Evolutionary conservation across 805 yeast genomes (phyloP).

Genomic region (Teunomyces gatunensis): DNA sequence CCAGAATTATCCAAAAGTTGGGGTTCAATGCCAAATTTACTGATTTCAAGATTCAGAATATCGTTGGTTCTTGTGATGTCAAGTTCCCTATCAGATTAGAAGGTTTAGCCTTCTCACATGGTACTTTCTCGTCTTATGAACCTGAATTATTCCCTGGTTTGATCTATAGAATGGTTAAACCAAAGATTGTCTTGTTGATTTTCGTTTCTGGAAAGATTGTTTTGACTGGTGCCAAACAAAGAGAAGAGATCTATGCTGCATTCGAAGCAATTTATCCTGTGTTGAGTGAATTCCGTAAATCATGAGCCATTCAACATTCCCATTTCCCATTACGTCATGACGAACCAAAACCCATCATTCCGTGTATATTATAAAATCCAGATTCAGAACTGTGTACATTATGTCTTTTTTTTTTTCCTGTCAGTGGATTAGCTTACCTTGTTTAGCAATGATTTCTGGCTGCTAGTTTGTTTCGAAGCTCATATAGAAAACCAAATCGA

Average conservation of each 20-base stretch:
- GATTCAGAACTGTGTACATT: constrained; percentile 3
- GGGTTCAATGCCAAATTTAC: constrained; percentile 98
- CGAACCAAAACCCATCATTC: not conserved
- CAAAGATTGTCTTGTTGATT: constrained; percentile 91
- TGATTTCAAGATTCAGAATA: constrained; percentile 96
- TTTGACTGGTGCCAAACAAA: constrained; percentile 96
- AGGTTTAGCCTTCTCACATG: constrained; percentile 97
- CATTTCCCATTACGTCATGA: not conserved
- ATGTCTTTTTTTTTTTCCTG: not conserved
- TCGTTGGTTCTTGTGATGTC: constrained; percentile 98
- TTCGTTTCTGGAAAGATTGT: constrained; percentile 98
- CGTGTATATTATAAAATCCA: constrained; percentile 2
- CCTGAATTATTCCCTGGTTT: constrained; percentile 98
- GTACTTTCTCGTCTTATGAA: constrained; percentile 97
- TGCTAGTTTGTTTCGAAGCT: not conserved
- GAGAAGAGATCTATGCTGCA: constrained; percentile 97
- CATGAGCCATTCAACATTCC: constrained; percentile 25
- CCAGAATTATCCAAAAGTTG: constrained; percentile 94
- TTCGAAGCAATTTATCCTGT: constrained; percentile 98
- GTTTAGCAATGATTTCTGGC: not conserved
- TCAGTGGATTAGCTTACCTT: not conserved
- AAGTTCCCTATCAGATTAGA: constrained; percentile 96
- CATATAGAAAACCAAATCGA: constrained; percentile 1
- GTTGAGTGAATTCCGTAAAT: constrained; percentile 93
- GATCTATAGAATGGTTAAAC: constrained; percentile 98